Base-by-base conservation (phyloP, 129 eudicot species). In the Saussurea involucrata region DNA sequence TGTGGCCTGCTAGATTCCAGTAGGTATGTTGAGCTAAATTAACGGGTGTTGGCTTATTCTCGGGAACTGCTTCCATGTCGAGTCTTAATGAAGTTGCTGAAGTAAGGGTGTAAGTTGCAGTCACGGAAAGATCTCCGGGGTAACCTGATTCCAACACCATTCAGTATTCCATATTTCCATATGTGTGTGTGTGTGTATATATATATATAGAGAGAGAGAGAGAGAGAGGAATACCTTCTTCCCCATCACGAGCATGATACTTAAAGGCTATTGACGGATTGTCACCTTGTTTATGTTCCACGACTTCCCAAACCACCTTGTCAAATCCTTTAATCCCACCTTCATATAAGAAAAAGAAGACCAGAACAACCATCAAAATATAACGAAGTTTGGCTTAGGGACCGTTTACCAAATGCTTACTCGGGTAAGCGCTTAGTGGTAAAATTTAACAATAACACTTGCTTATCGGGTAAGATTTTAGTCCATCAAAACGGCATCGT, bases 301-400 rank as follows among this genome's bases (percentile, higher is more conserved):
- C 80, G 71, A 95, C 99, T 9, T 95, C 97, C 99, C 99, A 92
- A 18, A 92, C 74, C 25, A 85, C 92, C 85, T 95, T 95, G 87
- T 95, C 99, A 60, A 82, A 95, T 74, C 99, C 97, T 85, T 95
- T 92, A 40, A 81, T 68, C 21, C 98, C 98, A 18, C 98, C 98
- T 94, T 49, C 32, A 84, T 33, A 60, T 18, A 57, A 76, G 25
- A 74, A 7, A 69, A 76, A 82, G 34, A 82, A 83, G 67, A 61
- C 55, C 32, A 21, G 5, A 20, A 24, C 32, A 78, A 29, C 37
- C 22, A 53, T 53, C 8, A n/a, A 18, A 46, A 53, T 53, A 53
- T 53, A 53, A 53, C 22, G 8, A 53, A 17, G 9, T 46, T 3
- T 44, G 55, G 8, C 42, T 36, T 36, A 27, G n/a, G n/a, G n/a